Evolutionary conservation across 805 yeast species (phyloP).

Genomic region (Wickerhamiella slavikovae): DNA sequence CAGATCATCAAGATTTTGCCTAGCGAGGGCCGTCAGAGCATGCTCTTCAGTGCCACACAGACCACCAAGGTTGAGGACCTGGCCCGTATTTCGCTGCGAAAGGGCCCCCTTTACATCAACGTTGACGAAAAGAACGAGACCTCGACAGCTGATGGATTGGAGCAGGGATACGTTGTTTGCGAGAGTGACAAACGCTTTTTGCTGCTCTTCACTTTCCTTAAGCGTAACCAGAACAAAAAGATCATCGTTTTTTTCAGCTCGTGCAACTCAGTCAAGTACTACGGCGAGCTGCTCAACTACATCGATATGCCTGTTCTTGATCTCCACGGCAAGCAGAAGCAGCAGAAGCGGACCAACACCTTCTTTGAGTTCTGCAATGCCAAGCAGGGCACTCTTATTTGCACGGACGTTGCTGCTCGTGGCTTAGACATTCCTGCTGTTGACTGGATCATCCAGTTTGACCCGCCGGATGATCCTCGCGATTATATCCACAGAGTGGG

Average conservation of each 20-base stretch:
- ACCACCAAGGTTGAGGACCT: constrained; percentile 96
- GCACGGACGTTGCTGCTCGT: constrained; percentile 98
- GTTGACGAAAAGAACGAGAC: constrained; percentile 68
- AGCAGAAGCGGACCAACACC: constrained; percentile 94
- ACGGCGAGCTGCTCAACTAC: constrained; percentile 84
- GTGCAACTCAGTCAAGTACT: constrained; percentile 92
- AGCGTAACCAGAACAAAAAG: constrained; percentile 71
- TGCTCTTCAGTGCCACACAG: constrained; percentile 98
- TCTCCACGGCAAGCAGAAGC: constrained; percentile 95
- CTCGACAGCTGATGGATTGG: constrained; percentile 91
- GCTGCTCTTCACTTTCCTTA: constrained; percentile 75
- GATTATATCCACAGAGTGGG: constrained; percentile 98
- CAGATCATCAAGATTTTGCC: constrained; percentile 91
- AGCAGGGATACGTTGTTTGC: constrained; percentile 96
- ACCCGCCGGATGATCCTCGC: constrained; percentile 99
- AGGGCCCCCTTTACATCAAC: constrained; percentile 85
- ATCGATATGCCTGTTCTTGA: constrained; percentile 94
- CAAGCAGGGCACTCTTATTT: constrained; percentile 73
- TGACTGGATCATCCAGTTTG: constrained; percentile 97
- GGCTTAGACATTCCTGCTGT: constrained; percentile 97
- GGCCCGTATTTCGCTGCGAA: constrained; percentile 85
- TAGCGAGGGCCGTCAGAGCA: constrained; percentile 78
- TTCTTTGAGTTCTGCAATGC: constrained; percentile 97
- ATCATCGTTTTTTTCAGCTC: constrained; percentile 88
- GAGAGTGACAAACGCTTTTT: constrained; percentile 89